These are phyloP conservation scores for Cyclaneusma minus DNA, from an alignment of 2,329 filamentous ascomycete genomes.

Conservation along the genomic window DNA sequence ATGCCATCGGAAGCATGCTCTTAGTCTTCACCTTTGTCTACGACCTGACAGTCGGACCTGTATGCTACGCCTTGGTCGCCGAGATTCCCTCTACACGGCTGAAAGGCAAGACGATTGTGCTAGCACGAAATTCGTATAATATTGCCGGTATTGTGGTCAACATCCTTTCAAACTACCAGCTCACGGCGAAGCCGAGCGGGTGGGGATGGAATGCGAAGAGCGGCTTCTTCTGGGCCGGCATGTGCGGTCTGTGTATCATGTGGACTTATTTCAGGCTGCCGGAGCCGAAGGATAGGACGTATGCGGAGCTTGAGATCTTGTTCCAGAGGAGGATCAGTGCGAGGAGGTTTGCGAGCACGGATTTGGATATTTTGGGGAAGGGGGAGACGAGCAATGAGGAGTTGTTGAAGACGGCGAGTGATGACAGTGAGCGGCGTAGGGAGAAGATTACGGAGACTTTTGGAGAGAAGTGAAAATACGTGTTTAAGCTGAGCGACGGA, in stretches of 20 bases:
- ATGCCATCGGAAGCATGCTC: constrained; percentile 25
- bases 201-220: constrained; percentile 22
- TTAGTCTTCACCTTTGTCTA: constrained; percentile 26
- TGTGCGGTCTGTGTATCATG: constrained; percentile 23
- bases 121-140: constrained; percentile 24
- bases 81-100: constrained; percentile 26
- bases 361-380: too few relatives aligned
- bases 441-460: too few relatives aligned
- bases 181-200: constrained; percentile 22
- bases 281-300: constrained; percentile 26
- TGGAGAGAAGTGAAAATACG: too few relatives aligned
- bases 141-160: constrained; percentile 17
- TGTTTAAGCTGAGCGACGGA: too few relatives aligned
- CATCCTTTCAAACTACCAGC: constrained; percentile 11
- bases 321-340: constrained; percentile 23
- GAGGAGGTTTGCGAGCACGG: constrained; percentile 20
- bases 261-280: constrained; percentile 25
- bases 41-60: constrained; percentile 27
- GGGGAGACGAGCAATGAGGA: too few relatives aligned
- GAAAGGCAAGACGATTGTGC: constrained; percentile 23
- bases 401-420: too few relatives aligned
- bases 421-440: too few relatives aligned
- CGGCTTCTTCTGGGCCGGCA: constrained; percentile 25
- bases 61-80: constrained; percentile 25
- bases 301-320: constrained; percentile 29